These are phyloP conservation scores for Nicotiana paniculata DNA, from an alignment of 257 asterid species.

Conservation along the genomic window DNA sequence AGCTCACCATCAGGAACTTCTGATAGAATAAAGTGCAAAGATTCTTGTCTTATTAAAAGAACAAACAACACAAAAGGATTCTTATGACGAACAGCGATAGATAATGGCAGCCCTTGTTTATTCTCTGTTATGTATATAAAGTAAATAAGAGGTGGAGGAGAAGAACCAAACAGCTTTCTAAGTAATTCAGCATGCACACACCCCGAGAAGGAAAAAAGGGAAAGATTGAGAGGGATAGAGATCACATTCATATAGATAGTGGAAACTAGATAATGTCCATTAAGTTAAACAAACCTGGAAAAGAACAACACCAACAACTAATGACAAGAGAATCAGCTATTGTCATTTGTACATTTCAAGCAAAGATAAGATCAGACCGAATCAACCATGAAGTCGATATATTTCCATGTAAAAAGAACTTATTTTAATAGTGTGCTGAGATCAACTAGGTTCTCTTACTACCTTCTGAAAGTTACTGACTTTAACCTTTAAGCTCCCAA, in stretches of 20 bases:
- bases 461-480: conserved; percentile 2
- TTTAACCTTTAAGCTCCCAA: conserved; percentile 8
- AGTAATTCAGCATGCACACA: background rate
- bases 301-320: background rate
- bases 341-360: conserved; percentile 2
- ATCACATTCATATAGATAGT: conserved; percentile 11
- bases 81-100: background rate
- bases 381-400: background rate
- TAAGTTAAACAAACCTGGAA: conserved; percentile 1
- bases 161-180: conserved; percentile 13
- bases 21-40: background rate
- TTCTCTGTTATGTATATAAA: background rate
- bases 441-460: background rate
- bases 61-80: background rate
- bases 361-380: conserved; percentile 1
- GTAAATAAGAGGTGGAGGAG: conserved; percentile 4
- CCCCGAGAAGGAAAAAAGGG: conserved; percentile 13
- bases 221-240: background rate
- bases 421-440: background rate
- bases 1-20: conserved; percentile 4
- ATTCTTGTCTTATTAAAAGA: background rate
- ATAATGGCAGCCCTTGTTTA: background rate
- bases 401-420: conserved; percentile 8
- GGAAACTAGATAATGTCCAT: conserved; percentile 2
- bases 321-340: background rate